Evolutionary conservation across 2,329 filamentous ascomycete genomes (phyloP).

Genomic region (Neurospora crassa): DNA sequence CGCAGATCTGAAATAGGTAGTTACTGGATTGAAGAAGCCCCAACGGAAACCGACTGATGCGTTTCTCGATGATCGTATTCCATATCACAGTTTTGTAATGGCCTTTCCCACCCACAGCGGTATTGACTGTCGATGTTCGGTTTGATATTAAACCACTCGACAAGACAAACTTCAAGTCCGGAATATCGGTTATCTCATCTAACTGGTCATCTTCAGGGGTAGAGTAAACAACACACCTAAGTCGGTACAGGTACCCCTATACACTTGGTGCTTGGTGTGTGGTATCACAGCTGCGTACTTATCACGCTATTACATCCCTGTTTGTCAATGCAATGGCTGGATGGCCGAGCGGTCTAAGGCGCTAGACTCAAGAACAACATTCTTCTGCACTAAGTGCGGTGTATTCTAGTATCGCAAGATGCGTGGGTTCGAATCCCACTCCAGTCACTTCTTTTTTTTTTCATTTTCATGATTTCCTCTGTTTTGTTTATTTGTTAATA

Average conservation of each 20-base stretch:
- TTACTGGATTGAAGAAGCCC: background rate
- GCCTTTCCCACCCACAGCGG: background rate
- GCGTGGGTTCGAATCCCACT: background rate
- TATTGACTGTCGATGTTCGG: background rate
- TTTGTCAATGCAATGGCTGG: background rate
- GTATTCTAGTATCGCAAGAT: background rate
- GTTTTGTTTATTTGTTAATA: background rate
- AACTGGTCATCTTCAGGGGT: background rate
- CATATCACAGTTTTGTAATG: background rate
- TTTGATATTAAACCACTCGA: background rate
- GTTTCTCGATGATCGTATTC: background rate
- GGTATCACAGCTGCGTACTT: background rate
- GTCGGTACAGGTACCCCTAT: background rate
- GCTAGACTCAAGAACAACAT: background rate
- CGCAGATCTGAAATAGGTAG: accelerated
- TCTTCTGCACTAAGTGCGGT: background rate
- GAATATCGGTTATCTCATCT: too few relatives aligned
- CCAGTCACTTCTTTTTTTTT: background rate
- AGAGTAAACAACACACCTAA: background rate
- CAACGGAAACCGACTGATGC: background rate
- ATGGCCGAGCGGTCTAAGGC: background rate
- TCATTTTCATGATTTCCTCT: background rate
- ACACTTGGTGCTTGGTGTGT: background rate
- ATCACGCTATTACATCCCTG: background rate
- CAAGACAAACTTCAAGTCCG: too few relatives aligned